A percentile compares a stretch with the other conserved stretches of the same genome.
These are phyloP conservation scores for Eucalyptus viminalis DNA, from an alignment of 345 rosid genomes.

Conservation along the genomic window DNA sequence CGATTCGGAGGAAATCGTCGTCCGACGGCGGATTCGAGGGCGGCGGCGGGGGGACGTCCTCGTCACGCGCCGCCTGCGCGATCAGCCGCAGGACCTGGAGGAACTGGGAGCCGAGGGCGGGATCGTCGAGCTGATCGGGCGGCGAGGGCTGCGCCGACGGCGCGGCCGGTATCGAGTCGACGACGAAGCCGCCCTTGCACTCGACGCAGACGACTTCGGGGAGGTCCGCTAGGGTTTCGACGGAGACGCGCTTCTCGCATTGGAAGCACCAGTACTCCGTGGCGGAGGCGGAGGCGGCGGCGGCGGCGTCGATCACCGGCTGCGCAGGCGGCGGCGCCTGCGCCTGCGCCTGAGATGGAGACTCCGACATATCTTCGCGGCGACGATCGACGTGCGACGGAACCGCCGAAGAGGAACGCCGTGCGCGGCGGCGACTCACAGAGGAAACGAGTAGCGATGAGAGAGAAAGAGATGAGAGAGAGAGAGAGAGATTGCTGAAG, in stretches of 20 bases:
- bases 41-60: constrained; percentile 30
- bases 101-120: neutral
- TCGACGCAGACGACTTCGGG: constrained; percentile 44
- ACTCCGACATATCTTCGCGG: constrained; percentile 25
- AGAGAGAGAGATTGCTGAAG: neutral
- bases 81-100: constrained; percentile 16
- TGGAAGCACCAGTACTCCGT: constrained; percentile 58
- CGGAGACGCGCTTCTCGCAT: constrained; percentile 57
- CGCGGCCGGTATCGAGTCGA: constrained; percentile 40
- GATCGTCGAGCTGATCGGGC: constrained; percentile 84
- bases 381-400: neutral
- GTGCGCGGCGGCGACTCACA: neutral
- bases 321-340: neutral
- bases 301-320: neutral
- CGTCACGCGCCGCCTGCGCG: constrained; percentile 38
- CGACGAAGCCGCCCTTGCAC: constrained; percentile 72
- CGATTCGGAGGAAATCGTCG: constrained; percentile 39
- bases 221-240: constrained; percentile 31
- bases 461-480: neutral
- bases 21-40: constrained; percentile 26
- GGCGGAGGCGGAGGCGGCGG: neutral
- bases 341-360: constrained; percentile 10
- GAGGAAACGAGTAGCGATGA: neutral
- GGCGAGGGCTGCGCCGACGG: constrained; percentile 57
- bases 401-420: neutral